A percentile compares a stretch with the other conserved stretches of the same genome.
phyloP scores from a whole-genome alignment of 768 basidiomycete species.

The Amanita pallidorosea region DNA sequence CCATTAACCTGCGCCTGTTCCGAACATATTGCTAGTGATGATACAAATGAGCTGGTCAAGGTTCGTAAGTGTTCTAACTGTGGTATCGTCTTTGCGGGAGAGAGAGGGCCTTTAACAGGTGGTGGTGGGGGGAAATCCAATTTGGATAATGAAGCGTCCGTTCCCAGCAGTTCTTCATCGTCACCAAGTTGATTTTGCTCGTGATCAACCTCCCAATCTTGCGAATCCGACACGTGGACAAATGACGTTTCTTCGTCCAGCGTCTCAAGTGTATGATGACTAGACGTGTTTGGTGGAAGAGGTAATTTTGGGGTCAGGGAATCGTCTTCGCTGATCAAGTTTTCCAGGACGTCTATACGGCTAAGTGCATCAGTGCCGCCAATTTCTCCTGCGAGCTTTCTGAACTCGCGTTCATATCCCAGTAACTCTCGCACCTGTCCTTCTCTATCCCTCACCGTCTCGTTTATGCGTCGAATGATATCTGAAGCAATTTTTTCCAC shows the following conservation, averaged over 20 bases:
- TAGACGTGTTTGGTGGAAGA: not conserved
- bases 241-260: conserved; percentile 20
- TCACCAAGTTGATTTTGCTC: conserved; percentile 36
- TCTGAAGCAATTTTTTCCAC: conserved; percentile 68
- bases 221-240: conserved; percentile 18
- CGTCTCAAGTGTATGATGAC: conserved; percentile 11
- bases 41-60: conserved; percentile 63
- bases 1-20: conserved; percentile 87
- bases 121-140: conserved; percentile 35
- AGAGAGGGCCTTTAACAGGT: conserved; percentile 36
- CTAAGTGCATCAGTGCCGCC: conserved; percentile 68
- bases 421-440: conserved; percentile 70
- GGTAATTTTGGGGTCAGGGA: conserved; percentile 15
- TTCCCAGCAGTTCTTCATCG: conserved; percentile 34
- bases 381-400: conserved; percentile 65
- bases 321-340: conserved; percentile 34
- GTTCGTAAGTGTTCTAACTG: conserved; percentile 65
- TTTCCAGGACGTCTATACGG: conserved; percentile 52
- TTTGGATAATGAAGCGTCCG: conserved; percentile 33
- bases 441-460: conserved; percentile 67
- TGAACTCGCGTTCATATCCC: conserved; percentile 72
- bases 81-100: conserved; percentile 48
- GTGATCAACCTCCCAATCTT: conserved; percentile 57
- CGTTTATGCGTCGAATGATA: conserved; percentile 69
- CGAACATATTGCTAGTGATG: conserved; percentile 66